These are phyloP conservation scores for Pleurotus ostreatus DNA, from an alignment of 768 basidiomycete genomes.

Conservation along the genomic window DNA sequence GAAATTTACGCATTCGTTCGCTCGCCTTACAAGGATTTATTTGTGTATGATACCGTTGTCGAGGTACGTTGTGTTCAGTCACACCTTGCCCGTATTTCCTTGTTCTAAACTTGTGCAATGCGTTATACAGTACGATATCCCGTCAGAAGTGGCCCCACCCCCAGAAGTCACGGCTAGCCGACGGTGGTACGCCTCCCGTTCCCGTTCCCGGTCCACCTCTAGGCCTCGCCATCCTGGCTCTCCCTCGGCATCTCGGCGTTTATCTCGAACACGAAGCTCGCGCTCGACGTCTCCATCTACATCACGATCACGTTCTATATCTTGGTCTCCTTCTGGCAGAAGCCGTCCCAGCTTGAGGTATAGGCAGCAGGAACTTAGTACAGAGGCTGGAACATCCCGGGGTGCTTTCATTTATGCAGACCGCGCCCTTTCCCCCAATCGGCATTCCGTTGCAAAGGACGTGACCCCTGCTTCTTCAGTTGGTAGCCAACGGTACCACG, in stretches of 20 bases:
- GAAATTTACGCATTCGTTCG: constrained; percentile 88
- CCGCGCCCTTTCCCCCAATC: too few relatives aligned
- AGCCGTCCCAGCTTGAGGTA: constrained; percentile 18
- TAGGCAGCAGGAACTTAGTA: neutral
- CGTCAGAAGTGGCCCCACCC: constrained; percentile 35
- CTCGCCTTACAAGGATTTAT: constrained; percentile 83
- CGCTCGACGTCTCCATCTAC: constrained; percentile 15
- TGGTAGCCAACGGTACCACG: too few relatives aligned
- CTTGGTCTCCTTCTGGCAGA: constrained; percentile 31
- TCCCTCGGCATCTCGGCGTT: constrained; percentile 18
- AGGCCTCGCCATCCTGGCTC: constrained; percentile 18
- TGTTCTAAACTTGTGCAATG: neutral
- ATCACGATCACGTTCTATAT: constrained; percentile 22
- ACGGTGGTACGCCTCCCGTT: constrained; percentile 21
- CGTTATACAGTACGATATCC: constrained; percentile 52
- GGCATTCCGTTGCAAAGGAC: too few relatives aligned
- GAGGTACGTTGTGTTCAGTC: constrained; percentile 50
- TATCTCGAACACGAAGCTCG: constrained; percentile 4
- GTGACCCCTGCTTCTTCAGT: too few relatives aligned
- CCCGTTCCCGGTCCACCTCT: neutral
- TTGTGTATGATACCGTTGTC: constrained; percentile 73
- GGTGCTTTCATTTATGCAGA: too few relatives aligned
- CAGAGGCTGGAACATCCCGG: too few relatives aligned
- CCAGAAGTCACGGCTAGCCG: constrained; percentile 23
- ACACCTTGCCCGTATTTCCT: neutral